phyloP scores from a whole-genome alignment of 805 yeast species.

The Debaryomyces tyrocola region DNA sequence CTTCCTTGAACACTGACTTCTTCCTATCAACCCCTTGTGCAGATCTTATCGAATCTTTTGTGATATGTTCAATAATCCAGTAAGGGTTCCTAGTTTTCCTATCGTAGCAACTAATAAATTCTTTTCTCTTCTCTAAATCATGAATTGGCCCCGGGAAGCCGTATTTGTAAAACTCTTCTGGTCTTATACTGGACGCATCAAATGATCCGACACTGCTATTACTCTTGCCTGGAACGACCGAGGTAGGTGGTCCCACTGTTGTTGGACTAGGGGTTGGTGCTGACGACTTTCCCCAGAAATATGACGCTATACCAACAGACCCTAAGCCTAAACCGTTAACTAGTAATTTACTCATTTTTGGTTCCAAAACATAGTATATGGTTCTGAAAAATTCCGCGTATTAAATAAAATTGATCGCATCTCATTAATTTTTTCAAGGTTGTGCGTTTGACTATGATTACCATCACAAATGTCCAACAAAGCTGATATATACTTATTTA shows the following conservation, averaged over 20 bases:
- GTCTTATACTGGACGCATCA: conserved; percentile 51
- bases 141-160: conserved; percentile 96
- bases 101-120: conserved; percentile 84
- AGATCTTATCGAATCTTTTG: conserved; percentile 62
- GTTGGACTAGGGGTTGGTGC: conserved; percentile 13
- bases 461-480: too few species aligned
- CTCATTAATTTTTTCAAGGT: not conserved
- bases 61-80: conserved; percentile 88
- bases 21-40: conserved; percentile 67
- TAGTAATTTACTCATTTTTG: conserved; percentile 28
- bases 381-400: not conserved
- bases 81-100: conserved; percentile 83
- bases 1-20: conserved; percentile 83
- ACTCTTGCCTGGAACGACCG: not conserved
- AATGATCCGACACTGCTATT: conserved; percentile 11
- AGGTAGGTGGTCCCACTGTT: conserved; percentile 1
- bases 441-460: too few species aligned
- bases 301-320: conserved; percentile 38
- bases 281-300: conserved; percentile 38
- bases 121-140: conserved; percentile 71
- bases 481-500: too few species aligned
- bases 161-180: conserved; percentile 80
- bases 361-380: not conserved
- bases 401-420: not conserved
- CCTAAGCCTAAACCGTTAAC: conserved; percentile 35